Percentiles rank a stretch among this genome's conserved stretches.
phyloP scores from a whole-genome alignment of 176 grass and related monocot species.

The Stipa capillata region DNA sequence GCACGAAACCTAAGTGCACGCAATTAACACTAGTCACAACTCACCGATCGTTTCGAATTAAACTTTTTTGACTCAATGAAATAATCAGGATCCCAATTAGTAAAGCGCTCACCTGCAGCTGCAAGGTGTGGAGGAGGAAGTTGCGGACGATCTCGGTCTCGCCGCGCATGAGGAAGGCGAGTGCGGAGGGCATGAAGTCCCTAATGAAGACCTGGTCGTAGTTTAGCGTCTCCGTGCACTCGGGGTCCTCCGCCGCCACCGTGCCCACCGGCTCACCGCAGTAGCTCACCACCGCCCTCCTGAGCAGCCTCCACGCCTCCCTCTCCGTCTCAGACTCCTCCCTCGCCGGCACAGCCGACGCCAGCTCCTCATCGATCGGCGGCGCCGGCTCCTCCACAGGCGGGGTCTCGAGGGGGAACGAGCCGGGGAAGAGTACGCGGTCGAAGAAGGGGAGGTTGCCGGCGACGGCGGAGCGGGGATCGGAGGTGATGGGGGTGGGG shows the following conservation, averaged over 20 bases:
- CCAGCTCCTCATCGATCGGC: slow-evolving; percentile 3
- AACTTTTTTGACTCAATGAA: neutral
- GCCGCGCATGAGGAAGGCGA: slow-evolving; percentile 90
- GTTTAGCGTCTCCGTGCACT: slow-evolving; percentile 62
- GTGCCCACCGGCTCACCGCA: slow-evolving; percentile 84
- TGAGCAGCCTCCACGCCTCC: slow-evolving; percentile 89
- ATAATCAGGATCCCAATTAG: slow-evolving; percentile 9
- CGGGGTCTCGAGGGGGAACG: slow-evolving; percentile 2
- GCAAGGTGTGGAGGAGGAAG: slow-evolving; percentile 94
- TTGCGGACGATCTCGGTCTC: slow-evolving; percentile 96
- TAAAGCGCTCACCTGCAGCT: slow-evolving; percentile 69
- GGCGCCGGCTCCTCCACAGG: neutral
- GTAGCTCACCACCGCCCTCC: slow-evolving; percentile 69
- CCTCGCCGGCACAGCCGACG: slow-evolving; percentile 8
- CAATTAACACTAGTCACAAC: neutral
- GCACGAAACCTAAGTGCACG: slow-evolving; percentile 1
- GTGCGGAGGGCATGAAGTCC: slow-evolving; percentile 92
- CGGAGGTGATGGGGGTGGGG: slow-evolving; percentile 6
- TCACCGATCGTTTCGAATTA: neutral
- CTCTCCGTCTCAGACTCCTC: slow-evolving; percentile 60
- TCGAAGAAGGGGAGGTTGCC: slow-evolving; percentile 42
- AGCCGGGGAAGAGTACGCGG: slow-evolving; percentile 33
- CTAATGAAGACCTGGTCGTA: slow-evolving; percentile 99
- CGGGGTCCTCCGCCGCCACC: slow-evolving; percentile 68
- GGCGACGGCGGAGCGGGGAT: slow-evolving; percentile 23